Percentiles rank a stretch among this genome's conserved stretches.
Conservation (phyloP, 1,284 basidiomycete species). For the Fomitopsis betulina region DNA sequence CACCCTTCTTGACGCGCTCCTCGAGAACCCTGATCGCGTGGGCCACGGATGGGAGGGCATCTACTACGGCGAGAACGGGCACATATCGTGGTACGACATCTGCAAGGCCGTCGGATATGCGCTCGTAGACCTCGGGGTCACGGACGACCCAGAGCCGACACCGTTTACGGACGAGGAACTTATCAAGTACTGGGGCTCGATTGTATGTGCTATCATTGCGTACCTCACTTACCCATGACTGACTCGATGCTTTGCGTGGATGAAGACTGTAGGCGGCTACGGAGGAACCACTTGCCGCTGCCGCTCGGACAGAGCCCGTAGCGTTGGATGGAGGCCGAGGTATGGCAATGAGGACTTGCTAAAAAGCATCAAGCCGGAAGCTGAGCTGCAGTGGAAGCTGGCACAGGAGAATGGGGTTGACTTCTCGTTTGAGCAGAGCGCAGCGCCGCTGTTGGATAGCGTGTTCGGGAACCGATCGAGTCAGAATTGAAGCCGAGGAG, state of each 20-base stretch:
- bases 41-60: constrained; percentile 40
- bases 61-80: constrained; percentile 44
- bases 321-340: constrained; percentile 36
- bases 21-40: constrained; percentile 5
- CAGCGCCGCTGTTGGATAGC: not conserved
- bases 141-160: constrained; percentile 22
- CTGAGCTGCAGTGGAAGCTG: constrained; percentile 19
- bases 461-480: no score
- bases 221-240: not conserved
- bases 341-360: constrained; percentile 29
- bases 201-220: constrained; percentile 6
- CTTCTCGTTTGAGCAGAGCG: not conserved
- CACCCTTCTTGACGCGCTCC: constrained; percentile 13
- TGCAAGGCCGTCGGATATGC: constrained; percentile 32
- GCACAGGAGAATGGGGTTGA: not conserved
- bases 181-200: constrained; percentile 15
- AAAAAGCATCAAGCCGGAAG: constrained; percentile 28
- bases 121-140: constrained; percentile 25
- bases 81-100: constrained; percentile 33
- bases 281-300: constrained; percentile 39
- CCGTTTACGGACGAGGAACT: constrained; percentile 29
- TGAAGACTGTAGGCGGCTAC: not conserved
- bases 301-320: constrained; percentile 33
- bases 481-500: no score
- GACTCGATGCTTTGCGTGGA: not conserved